These are phyloP conservation scores for Alternaria postmessia DNA, from an alignment of 2,329 filamentous ascomycete species.

Conservation along the genomic window DNA sequence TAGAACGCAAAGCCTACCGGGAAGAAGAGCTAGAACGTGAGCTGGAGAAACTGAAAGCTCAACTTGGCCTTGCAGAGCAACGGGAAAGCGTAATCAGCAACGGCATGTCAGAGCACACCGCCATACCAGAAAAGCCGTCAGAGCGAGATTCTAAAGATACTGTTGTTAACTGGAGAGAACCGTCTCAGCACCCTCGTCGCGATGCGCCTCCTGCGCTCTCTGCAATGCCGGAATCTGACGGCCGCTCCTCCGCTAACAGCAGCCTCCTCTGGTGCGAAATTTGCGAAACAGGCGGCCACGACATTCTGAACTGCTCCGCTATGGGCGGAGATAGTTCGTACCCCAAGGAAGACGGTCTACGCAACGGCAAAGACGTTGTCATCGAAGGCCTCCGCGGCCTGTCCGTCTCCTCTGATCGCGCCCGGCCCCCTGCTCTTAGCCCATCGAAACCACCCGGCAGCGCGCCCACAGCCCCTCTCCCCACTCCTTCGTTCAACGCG, in stretches of 20 bases:
- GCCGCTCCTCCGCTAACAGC: slow-evolving; percentile 67
- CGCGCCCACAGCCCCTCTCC: slow-evolving; percentile 46
- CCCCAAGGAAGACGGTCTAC: slow-evolving; percentile 31
- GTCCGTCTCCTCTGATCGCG: slow-evolving; percentile 42
- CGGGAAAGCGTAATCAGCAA: slow-evolving; percentile 65
- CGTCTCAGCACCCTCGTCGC: slow-evolving; percentile 27
- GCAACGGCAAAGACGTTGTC: slow-evolving; percentile 41
- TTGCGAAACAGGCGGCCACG: slow-evolving; percentile 89
- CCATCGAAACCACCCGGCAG: slow-evolving; percentile 47
- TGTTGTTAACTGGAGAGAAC: slow-evolving; percentile 63
- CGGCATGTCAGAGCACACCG: slow-evolving; percentile 58
- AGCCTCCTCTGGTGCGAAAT: slow-evolving; percentile 90
- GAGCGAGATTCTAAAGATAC: slow-evolving; percentile 73
- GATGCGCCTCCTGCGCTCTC: slow-evolving; percentile 62
- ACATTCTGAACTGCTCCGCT: slow-evolving; percentile 92
- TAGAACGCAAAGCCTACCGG: slow-evolving; percentile 74
- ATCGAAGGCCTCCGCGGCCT: slow-evolving; percentile 45
- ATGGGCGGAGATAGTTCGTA: slow-evolving; percentile 69
- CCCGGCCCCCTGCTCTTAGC: slow-evolving; percentile 39
- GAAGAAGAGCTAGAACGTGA: slow-evolving; percentile 90
- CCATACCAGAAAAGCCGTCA: slow-evolving; percentile 60
- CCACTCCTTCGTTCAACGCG: slow-evolving; percentile 42
- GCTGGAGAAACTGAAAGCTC: slow-evolving; percentile 66
- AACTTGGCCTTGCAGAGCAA: slow-evolving; percentile 52
- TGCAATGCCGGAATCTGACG: slow-evolving; percentile 73